phyloP scores from a whole-genome alignment of 2,329 filamentous ascomycete genomes.

The Scytalidium lignicola region DNA sequence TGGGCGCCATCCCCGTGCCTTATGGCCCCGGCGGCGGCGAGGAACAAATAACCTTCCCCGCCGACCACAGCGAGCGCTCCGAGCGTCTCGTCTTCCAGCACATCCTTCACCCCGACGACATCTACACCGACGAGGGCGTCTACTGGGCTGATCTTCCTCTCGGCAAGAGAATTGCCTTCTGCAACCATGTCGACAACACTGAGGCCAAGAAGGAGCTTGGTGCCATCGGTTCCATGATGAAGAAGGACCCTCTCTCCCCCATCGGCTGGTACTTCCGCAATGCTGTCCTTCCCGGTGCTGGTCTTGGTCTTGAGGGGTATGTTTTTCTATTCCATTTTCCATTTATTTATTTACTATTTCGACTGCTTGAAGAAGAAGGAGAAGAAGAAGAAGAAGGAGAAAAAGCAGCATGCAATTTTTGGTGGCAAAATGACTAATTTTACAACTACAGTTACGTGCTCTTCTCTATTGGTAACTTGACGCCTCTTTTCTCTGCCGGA shows the following conservation, averaged over 20 bases:
- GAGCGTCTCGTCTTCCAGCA: slow-evolving; percentile 67
- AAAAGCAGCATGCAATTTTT: too few species aligned
- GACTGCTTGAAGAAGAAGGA: too few species aligned
- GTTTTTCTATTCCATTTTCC: slow-evolving; percentile 21
- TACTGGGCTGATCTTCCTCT: slow-evolving; percentile 92
- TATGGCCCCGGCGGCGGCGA: slow-evolving; percentile 28
- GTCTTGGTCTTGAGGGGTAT: slow-evolving; percentile 79
- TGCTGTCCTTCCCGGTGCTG: slow-evolving; percentile 87
- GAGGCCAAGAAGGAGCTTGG: slow-evolving; percentile 65
- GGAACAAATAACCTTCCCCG: slow-evolving; percentile 8
- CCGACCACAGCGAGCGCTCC: slow-evolving; percentile 10
- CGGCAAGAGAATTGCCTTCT: slow-evolving; percentile 66
- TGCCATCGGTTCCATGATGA: slow-evolving; percentile 72
- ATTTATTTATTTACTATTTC: background rate
- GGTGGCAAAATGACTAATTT: too few species aligned
- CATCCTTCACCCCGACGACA: slow-evolving; percentile 82
- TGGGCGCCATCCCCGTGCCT: slow-evolving; percentile 20
- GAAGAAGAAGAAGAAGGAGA: too few species aligned
- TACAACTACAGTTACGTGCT: slow-evolving; percentile 88
- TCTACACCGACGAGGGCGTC: slow-evolving; percentile 72
- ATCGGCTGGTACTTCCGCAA: slow-evolving; percentile 84
- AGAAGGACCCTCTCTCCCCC: slow-evolving; percentile 78
- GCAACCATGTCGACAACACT: slow-evolving; percentile 64
- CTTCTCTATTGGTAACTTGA: slow-evolving; percentile 93
- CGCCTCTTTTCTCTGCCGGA: slow-evolving; percentile 69